Percentiles rank a stretch among this genome's conserved stretches.
Evolutionary conservation across 352 stramenopile species (phyloP).

Genomic region (Globisporangium orthogonon): DNA sequence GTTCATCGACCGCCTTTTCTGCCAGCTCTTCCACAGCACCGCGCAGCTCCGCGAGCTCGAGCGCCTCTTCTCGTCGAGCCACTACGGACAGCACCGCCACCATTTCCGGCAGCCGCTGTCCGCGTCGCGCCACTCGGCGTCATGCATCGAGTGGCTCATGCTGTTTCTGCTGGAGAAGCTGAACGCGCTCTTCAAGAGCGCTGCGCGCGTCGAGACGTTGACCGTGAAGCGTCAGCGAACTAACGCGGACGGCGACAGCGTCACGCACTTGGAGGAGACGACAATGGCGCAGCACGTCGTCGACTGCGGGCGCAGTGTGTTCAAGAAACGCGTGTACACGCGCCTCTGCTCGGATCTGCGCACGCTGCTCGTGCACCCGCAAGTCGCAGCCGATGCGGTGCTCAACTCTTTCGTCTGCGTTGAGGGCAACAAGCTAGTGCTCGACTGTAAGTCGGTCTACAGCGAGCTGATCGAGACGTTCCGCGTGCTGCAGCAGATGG

Average conservation of each 20-base stretch:
- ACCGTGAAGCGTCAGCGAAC: constrained; percentile 15
- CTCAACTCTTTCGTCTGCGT: constrained; percentile 47
- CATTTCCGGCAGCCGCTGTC: neutral
- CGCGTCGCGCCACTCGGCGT: constrained; percentile 9
- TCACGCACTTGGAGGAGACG: neutral
- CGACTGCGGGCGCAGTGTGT: constrained; percentile 58
- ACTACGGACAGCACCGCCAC: neutral
- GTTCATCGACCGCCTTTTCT: constrained; percentile 83
- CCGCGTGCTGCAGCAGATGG: constrained; percentile 71
- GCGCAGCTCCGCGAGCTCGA: constrained; percentile 70
- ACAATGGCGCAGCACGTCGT: constrained; percentile 21
- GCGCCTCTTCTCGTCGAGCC: constrained; percentile 20
- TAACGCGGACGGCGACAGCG: constrained; percentile 7
- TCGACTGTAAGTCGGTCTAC: constrained; percentile 42
- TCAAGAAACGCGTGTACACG: constrained; percentile 76
- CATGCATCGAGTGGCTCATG: constrained; percentile 62
- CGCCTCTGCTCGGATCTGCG: constrained; percentile 76
- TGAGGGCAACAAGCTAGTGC: constrained; percentile 11
- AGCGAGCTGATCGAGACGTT: constrained; percentile 52
- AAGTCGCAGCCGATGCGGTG: constrained; percentile 48
- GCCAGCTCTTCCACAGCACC: constrained; percentile 79
- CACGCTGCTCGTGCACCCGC: constrained; percentile 64
- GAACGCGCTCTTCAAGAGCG: constrained; percentile 52
- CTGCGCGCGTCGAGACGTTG: constrained; percentile 52
- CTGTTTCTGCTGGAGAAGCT: constrained; percentile 61